These are phyloP conservation scores for Rutidosis leptorrhynchoides DNA, from an alignment of 129 eudicot species.

Conservation along the genomic window DNA sequence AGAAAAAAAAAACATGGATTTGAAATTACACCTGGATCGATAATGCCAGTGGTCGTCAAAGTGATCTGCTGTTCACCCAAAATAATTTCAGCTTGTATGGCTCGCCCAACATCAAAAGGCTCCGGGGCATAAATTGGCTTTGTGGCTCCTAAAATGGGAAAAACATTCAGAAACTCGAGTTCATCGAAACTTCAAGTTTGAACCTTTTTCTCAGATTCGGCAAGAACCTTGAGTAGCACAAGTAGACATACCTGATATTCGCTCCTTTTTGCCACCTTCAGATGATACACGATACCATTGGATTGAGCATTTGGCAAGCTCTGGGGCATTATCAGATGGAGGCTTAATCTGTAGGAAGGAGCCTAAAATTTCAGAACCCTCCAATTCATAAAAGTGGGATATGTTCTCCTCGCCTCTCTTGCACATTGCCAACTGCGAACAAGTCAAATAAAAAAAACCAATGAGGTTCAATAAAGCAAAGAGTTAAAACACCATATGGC, in stretches of 20 bases:
- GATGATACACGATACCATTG: conserved; percentile 81
- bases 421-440: conserved; percentile 82
- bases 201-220: too few relatives aligned
- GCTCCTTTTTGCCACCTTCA: conserved; percentile 66
- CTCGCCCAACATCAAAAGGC: conserved; percentile 84
- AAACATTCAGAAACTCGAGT: too few relatives aligned
- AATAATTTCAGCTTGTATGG: conserved; percentile 58
- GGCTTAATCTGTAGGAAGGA: conserved; percentile 61
- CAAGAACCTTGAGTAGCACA: too few relatives aligned
- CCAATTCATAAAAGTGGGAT: conserved; percentile 56
- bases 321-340: conserved; percentile 53
- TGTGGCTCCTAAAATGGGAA: conserved; percentile 58
- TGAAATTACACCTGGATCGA: conserved; percentile 99
- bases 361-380: conserved; percentile 79
- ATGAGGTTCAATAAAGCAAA: too few relatives aligned
- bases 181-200: too few relatives aligned
- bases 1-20: too few relatives aligned
- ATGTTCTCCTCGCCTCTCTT: conserved; percentile 44
- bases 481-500: too few relatives aligned
- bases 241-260: conserved; percentile 92
- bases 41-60: conserved; percentile 71
- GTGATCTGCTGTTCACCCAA: conserved; percentile 34
- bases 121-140: conserved; percentile 91
- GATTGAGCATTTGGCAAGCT: conserved; percentile 68
- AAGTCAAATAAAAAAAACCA: conserved; percentile 20